phyloP scores from a whole-genome alignment of 1,284 basidiomycete genomes.

The Heterobasidion occidentale region DNA sequence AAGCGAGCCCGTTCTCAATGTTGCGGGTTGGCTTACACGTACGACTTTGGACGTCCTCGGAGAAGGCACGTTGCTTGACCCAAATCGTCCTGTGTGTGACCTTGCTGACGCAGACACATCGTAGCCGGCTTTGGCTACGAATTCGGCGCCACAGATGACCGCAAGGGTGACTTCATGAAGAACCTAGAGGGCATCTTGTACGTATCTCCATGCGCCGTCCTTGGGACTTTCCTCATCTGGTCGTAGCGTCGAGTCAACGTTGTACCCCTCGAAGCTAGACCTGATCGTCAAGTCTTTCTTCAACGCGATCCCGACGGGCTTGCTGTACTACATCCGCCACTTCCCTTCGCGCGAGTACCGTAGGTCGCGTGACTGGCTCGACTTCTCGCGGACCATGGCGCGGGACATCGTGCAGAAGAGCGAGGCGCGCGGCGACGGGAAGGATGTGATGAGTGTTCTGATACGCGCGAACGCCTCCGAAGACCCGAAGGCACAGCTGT shows the following conservation, averaged over 20 bases:
- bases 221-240: neutral
- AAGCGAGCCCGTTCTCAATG: constrained; percentile 20
- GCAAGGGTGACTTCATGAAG: constrained; percentile 15
- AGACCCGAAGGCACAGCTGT: constrained; percentile 13
- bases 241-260: constrained; percentile 10
- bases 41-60: constrained; percentile 43
- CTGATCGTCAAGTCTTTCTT: constrained; percentile 16
- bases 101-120: no score
- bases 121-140: constrained; percentile 22
- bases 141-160: constrained; percentile 20
- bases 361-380: constrained; percentile 14
- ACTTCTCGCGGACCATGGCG: constrained; percentile 18
- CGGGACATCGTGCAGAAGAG: constrained; percentile 13
- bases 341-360: constrained; percentile 16
- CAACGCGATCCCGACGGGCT: constrained; percentile 14
- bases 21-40: constrained; percentile 31
- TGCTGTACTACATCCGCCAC: constrained; percentile 15
- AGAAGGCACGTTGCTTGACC: constrained; percentile 12
- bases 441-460: constrained; percentile 22
- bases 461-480: constrained; percentile 15
- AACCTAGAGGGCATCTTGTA: constrained; percentile 24
- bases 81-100: neutral
- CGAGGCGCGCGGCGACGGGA: constrained; percentile 6
- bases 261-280: constrained; percentile 10
- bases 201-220: constrained; percentile 3